These are phyloP conservation scores for Grosmannia penicillata DNA, from an alignment of 2,329 filamentous ascomycete species.

Conservation along the genomic window DNA sequence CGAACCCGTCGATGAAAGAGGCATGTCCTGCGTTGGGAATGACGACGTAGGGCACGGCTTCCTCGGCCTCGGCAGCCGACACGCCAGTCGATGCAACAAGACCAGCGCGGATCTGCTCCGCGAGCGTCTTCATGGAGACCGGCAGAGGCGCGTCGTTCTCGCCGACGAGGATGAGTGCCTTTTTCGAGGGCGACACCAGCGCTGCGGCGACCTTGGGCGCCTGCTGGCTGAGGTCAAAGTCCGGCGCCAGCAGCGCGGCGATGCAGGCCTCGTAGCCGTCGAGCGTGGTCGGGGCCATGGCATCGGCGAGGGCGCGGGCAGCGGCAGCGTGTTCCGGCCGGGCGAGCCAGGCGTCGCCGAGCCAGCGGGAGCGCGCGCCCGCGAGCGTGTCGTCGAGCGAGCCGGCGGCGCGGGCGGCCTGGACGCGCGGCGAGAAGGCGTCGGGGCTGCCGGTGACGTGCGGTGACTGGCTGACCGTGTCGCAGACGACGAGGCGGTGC, in stretches of 20 bases:
- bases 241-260: conserved; percentile 20
- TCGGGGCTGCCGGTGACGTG: conserved; percentile 13
- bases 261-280: conserved; percentile 27
- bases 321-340: conserved; percentile 14
- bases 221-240: conserved; percentile 22
- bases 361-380: conserved; percentile 6
- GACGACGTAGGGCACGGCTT: conserved; percentile 18
- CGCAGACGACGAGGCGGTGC: conserved; percentile 22
- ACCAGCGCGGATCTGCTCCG: conserved; percentile 19
- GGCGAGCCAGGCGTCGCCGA: conserved; percentile 21
- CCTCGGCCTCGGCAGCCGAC: neutral
- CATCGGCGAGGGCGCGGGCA: conserved; percentile 1
- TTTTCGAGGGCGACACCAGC: conserved; percentile 7
- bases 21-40: conserved; percentile 23
- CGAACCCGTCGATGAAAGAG: conserved; percentile 21
- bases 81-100: conserved; percentile 9
- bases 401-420: conserved; percentile 15
- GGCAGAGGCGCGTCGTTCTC: conserved; percentile 26
- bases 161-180: conserved; percentile 24
- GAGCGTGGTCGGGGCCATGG: conserved; percentile 23
- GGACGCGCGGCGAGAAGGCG: conserved; percentile 20
- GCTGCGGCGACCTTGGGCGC: conserved; percentile 15
- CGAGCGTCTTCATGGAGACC: conserved; percentile 21
- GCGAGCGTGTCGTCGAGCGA: neutral
- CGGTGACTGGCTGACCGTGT: conserved; percentile 25